Percentiles rank a stretch among this genome's conserved stretches.
phyloP scores from a whole-genome alignment of 768 basidiomycete genomes.

The Chalciporus sphaerocephalus region DNA sequence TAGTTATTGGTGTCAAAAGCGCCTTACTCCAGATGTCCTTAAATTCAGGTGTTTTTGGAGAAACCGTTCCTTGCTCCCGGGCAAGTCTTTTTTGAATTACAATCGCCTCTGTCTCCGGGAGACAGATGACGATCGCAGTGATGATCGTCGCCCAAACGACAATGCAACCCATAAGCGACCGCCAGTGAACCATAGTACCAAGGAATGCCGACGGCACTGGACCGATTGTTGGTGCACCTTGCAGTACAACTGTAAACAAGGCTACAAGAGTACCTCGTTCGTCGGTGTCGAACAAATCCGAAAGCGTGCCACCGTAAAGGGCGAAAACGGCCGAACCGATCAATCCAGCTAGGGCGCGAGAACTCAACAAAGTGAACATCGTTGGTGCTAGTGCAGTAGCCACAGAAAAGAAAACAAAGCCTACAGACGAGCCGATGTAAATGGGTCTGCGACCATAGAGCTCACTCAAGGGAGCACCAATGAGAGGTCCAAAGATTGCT shows the following conservation, averaged over 20 bases:
- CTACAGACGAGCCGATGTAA: conserved; percentile 18
- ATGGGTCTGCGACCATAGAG: conserved; percentile 20
- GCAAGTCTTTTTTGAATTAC: conserved; percentile 15
- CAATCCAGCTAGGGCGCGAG: conserved; percentile 20
- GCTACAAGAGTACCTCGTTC: conserved; percentile 23
- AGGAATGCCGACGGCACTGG: conserved; percentile 25
- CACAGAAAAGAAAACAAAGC: conserved; percentile 21
- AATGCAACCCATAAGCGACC: conserved; percentile 20
- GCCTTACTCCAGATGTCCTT: conserved; percentile 11
- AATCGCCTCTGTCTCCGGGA: conserved; percentile 21
- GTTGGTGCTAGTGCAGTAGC: conserved; percentile 17
- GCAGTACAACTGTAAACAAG: conserved; percentile 23
- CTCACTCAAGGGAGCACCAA: conserved; percentile 23
- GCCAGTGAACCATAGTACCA: conserved; percentile 19
- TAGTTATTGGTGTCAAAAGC: conserved; percentile 20
- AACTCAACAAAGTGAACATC: conserved; percentile 13
- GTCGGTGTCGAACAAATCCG: conserved; percentile 21
- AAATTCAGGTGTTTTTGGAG: neutral
- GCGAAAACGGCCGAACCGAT: conserved; percentile 20
- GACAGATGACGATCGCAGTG: conserved; percentile 10
- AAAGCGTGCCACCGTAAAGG: conserved; percentile 24
- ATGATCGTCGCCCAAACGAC: conserved; percentile 18
- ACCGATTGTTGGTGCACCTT: conserved; percentile 26
- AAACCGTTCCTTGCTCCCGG: conserved; percentile 1
- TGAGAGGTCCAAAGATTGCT: conserved; percentile 18